A percentile compares a stretch with the other conserved stretches of the same genome.
Evolutionary conservation across 768 basidiomycete species (phyloP).

Genomic region (Mycena pura): DNA sequence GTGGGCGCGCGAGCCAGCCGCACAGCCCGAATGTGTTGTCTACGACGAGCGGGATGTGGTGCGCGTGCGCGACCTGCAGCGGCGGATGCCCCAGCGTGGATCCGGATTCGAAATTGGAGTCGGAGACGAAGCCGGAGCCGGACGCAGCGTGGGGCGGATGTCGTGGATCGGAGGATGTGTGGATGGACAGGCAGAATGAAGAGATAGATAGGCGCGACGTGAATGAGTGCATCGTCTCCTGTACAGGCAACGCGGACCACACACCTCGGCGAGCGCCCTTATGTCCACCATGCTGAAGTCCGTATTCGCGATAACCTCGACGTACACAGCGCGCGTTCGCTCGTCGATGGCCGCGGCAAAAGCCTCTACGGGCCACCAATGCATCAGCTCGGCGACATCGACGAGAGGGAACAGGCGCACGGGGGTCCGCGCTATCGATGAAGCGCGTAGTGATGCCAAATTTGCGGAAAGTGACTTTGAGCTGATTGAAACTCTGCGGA

Average conservation of each 20-base stretch:
- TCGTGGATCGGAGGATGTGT: slow-evolving; percentile 41
- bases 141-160: slow-evolving; percentile 56
- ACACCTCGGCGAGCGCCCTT: slow-evolving; percentile 55
- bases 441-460: slow-evolving; percentile 53
- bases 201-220: not conserved
- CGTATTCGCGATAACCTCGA: slow-evolving; percentile 65
- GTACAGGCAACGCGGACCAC: not conserved
- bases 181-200: not conserved
- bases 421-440: slow-evolving; percentile 49
- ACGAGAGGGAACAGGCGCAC: slow-evolving; percentile 22
- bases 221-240: not conserved
- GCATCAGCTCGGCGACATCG: not conserved
- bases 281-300: slow-evolving; percentile 56
- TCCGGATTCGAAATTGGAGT: not conserved
- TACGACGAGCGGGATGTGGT: slow-evolving; percentile 44
- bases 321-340: slow-evolving; percentile 61
- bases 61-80: slow-evolving; percentile 14
- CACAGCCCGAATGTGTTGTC: slow-evolving; percentile 65
- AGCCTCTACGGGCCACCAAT: not conserved
- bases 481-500: slow-evolving; percentile 52
- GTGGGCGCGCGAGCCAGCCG: slow-evolving; percentile 27
- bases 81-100: no score
- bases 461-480: slow-evolving; percentile 55
- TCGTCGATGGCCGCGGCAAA: slow-evolving; percentile 58
- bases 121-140: slow-evolving; percentile 41